Evolutionary conservation across 441 rosid species (phyloP).

Genomic region (Erodium moschatum): DNA sequence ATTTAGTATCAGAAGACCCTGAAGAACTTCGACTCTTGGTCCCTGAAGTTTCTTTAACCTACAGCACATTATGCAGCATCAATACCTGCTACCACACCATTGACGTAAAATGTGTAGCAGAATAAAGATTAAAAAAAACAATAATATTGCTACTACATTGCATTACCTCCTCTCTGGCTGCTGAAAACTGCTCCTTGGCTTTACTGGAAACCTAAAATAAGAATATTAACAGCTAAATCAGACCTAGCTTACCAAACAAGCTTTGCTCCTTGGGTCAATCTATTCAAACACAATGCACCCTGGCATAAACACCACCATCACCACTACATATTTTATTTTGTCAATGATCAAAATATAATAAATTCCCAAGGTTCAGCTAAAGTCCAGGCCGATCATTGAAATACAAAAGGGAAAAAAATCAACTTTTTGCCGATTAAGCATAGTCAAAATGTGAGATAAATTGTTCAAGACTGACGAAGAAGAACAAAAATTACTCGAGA

Average conservation of each 20-base stretch:
- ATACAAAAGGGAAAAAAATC: too few species aligned
- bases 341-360: neutral
- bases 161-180: slow-evolving; percentile 80
- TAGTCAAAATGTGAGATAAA: neutral
- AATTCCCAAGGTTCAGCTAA: neutral
- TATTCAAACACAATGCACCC: neutral
- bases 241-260: neutral
- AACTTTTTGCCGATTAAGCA: neutral
- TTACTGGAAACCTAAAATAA: slow-evolving; percentile 60
- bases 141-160: slow-evolving; percentile 2
- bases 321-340: neutral
- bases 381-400: too few species aligned
- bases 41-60: slow-evolving; percentile 71
- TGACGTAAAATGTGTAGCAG: slow-evolving; percentile 5
- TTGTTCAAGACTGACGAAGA: neutral
- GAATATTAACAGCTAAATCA: neutral
- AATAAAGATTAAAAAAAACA: slow-evolving; percentile 6
- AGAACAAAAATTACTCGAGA: neutral
- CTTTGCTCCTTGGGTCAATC: neutral
- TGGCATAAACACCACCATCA: neutral
- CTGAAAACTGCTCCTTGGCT: slow-evolving; percentile 66
- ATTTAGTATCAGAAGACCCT: slow-evolving; percentile 31
- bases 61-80: slow-evolving; percentile 16
- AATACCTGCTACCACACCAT: neutral
- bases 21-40: slow-evolving; percentile 46